Base-by-base conservation (phyloP, 176 grass and related monocot species). In the Poa annua region DNA sequence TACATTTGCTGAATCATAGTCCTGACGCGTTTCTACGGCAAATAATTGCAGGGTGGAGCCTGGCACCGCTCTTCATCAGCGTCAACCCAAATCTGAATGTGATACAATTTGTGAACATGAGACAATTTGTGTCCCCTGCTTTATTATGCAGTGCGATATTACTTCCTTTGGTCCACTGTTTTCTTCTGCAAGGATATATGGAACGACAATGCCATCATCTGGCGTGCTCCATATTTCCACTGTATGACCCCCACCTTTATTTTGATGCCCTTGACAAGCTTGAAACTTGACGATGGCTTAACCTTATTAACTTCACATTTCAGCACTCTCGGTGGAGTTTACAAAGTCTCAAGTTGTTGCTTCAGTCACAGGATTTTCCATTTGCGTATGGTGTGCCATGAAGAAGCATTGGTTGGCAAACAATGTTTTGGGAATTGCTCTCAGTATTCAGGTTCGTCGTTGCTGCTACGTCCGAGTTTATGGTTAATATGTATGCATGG, bases 341-440 rank as follows among this genome's bases (percentile, higher is more conserved):
- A 98, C 96, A 15, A 93, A 90, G 83, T 93, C 93, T 70, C 96
- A 98, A 71, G 65, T 92, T 38, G 36, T 38, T 38, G 36, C 36
- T 3, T 38, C 36, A 38, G 36, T 38, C 36, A 38, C 36, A 38
- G 96, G 96, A 83, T 87, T 88, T 65, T 87, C 95, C 84, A 95
- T 98, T 61, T 98, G 92, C 50, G 14, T 86, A 56, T 98, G 96
- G 96, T 95, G 95, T 85, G 96, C 85, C 3, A 72, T 75, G 13
- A 91, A 86, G 87, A 98, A 98, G 74, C 96, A 95, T 90, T 98
- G 91, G 96, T 80, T 95, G 15, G 96, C 92, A n/a, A 98, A 98
- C 77, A 98, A 95, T 90, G 80, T 98, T 83, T 68, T 98, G 80
- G 96, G 96, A 26, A 84, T 95, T 81, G 80, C 96, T 74, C 95